phyloP scores from a whole-genome alignment of 192 early-diverging fungal species.

The Diversispora epigaea region DNA sequence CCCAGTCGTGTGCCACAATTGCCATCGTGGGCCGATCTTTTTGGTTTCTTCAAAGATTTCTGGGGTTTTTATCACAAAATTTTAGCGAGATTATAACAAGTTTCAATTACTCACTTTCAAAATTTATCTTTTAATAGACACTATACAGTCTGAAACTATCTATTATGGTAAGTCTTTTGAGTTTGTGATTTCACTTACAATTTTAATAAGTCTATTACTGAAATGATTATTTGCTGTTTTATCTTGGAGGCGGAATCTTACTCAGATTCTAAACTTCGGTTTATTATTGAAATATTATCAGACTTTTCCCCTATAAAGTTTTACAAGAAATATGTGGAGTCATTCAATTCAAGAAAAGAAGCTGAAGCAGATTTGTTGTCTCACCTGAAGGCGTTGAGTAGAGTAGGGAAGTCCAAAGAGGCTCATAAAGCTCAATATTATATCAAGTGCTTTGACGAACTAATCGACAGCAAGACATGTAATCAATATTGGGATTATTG shows the following conservation, averaged over 20 bases:
- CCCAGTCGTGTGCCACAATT: not conserved
- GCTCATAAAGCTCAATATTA: not conserved
- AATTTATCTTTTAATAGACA: not conserved
- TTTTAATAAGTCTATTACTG: not conserved
- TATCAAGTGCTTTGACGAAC: not conserved
- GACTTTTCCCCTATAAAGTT: not conserved
- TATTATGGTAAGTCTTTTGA: not conserved
- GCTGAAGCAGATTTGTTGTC: not conserved
- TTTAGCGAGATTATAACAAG: conserved; percentile 1
- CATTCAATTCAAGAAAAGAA: not conserved
- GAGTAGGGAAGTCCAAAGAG: not conserved
- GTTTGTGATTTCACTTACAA: not conserved
- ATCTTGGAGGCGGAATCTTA: not conserved
- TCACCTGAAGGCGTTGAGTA: not conserved
- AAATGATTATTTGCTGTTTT: conserved; percentile 1
- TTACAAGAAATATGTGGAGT: not conserved
- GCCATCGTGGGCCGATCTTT: conserved; percentile 10
- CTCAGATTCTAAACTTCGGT: not conserved
- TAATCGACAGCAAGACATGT: conserved; percentile 4
- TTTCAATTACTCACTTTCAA: conserved; percentile 1
- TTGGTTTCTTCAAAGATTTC: conserved; percentile 12
- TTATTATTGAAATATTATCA: not conserved
- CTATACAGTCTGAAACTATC: not conserved
- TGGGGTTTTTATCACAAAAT: not conserved
- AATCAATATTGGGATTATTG: conserved; percentile 10